phyloP scores from a whole-genome alignment of 768 basidiomycete species.

The Dioszegia crocea region DNA sequence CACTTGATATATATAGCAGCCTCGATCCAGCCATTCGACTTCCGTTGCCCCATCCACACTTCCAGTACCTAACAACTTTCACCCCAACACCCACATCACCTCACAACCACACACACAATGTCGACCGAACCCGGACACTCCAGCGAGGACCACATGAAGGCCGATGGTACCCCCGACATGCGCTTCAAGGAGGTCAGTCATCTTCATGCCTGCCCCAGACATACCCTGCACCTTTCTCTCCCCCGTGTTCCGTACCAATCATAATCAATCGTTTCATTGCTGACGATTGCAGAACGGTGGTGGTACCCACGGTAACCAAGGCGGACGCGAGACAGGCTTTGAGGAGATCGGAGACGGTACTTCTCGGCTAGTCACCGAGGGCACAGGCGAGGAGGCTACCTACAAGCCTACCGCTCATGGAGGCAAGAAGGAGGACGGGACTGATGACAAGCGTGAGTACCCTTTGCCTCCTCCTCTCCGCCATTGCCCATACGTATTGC shows the following conservation, averaged over 20 bases:
- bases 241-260: no score
- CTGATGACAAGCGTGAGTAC: slow-evolving; percentile 27
- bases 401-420: slow-evolving; percentile 46
- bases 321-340: slow-evolving; percentile 22
- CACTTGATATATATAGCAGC: background rate
- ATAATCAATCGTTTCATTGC: no score
- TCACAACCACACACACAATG: slow-evolving; percentile 1
- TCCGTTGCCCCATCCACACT: background rate
- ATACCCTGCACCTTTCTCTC: no score
- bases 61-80: background rate
- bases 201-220: no score
- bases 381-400: slow-evolving; percentile 36
- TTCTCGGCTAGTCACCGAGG: slow-evolving; percentile 40
- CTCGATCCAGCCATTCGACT: background rate
- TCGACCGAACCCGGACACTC: slow-evolving; percentile 36
- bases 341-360: slow-evolving; percentile 42
- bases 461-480: no score
- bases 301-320: slow-evolving; percentile 37
- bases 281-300: slow-evolving; percentile 46
- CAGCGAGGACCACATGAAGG: slow-evolving; percentile 28
- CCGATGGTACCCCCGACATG: slow-evolving; percentile 37
- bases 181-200: slow-evolving; percentile 45
- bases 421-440: slow-evolving; percentile 31
- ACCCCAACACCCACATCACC: no score
- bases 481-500: no score